Base-by-base conservation (phyloP, 805 yeast genomes). In the Starmera dryadoides region DNA sequence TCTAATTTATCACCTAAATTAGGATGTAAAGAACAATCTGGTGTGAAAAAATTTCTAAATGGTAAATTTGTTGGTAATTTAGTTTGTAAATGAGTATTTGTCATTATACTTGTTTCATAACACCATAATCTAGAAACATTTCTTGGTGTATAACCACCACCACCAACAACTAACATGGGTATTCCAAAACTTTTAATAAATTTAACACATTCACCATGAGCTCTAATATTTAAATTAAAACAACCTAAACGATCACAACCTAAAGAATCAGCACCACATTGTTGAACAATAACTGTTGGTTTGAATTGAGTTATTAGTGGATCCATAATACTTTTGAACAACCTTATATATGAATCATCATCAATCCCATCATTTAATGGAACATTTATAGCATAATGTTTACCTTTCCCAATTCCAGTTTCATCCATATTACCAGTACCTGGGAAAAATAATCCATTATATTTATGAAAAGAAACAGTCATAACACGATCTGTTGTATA, bases 121-220 rank as follows among this genome's bases (percentile, higher is more conserved):
- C 96, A 83, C 98, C 98, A 91, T 25, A 94, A 73, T 49, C 98
- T 71, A 30, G 94, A 82, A 12, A 91, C 98, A 56, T 91, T 91
- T 53, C 97, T 73, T 57, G 95, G 95, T 2, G 98, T 93, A 62
- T 91, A 91, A 16, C 98, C 98, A 43, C 98, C 98, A 38, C 98
- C 98, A 18, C 98, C 98, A 11, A 91, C 66, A 6, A 89, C 95
- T 48, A 91, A 66, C 75, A 87, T 77, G 9, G 98, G 98, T 29
- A 89, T 63, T 14, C 94, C 94, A 62, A 89, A 89, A 31, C 88
- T 77, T 61, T 87, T 87, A 48, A 89, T 81, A 58, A 73, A 91
- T 53, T 81, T 82, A 23, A 91, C 97, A 65, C 98, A 93, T 59
- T 86, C 95, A 17, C 96, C 97, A 56, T 91, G 97, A 3, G 95